These are phyloP conservation scores for Phialophora verrucosa DNA, from an alignment of 2,329 filamentous ascomycete genomes.

Conservation along the genomic window DNA sequence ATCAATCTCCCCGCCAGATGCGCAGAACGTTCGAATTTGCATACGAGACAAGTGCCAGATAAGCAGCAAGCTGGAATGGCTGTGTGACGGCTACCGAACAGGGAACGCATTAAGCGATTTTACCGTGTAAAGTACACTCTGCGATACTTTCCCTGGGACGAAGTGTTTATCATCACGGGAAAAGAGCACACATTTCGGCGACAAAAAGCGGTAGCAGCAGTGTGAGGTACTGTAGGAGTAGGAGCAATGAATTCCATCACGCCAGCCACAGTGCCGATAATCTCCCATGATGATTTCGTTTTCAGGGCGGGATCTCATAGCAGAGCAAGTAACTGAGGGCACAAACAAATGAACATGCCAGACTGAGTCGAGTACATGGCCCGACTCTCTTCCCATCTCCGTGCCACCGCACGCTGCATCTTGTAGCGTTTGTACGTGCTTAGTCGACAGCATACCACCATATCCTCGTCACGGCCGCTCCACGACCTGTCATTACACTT, in stretches of 20 bases:
- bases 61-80: neutral
- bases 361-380: constrained; percentile 3
- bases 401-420: neutral
- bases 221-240: neutral
- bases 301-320: neutral
- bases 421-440: neutral
- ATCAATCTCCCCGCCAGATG: neutral
- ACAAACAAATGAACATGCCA: neutral
- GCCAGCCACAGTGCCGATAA: neutral
- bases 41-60: neutral
- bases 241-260: neutral
- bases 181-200: neutral
- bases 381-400: neutral
- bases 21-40: neutral
- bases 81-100: neutral
- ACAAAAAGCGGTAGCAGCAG: neutral
- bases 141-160: neutral
- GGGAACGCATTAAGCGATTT: neutral
- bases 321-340: neutral
- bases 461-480: constrained; percentile 4
- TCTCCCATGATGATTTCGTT: neutral
- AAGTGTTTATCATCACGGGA: neutral
- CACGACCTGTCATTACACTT: constrained; percentile 1
- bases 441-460: neutral
- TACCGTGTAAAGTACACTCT: neutral